These are phyloP conservation scores for Trametes versicolor DNA, from an alignment of 1,284 basidiomycete species.

Conservation along the genomic window DNA sequence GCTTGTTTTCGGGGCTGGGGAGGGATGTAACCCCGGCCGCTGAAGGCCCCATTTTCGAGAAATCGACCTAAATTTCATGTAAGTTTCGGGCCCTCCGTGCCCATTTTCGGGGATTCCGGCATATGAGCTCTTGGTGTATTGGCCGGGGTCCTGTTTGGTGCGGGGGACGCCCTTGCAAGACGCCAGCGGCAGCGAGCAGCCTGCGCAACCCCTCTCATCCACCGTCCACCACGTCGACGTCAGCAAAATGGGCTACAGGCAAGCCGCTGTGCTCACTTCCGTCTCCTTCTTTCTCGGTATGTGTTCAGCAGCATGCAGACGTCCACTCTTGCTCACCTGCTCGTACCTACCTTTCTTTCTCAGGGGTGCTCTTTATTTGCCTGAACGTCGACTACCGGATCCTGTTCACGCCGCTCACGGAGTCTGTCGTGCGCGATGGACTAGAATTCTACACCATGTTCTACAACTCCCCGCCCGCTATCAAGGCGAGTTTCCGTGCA, in stretches of 20 bases:
- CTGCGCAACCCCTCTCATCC: constrained; percentile 8
- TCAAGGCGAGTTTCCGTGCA: constrained; percentile 68
- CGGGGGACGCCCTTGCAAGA: constrained; percentile 11
- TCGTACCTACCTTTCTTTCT: constrained; percentile 1
- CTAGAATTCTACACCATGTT: constrained; percentile 91
- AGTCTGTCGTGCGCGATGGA: constrained; percentile 75
- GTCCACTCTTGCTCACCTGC: constrained; percentile 17
- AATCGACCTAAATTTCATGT: no score
- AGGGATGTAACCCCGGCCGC: no score
- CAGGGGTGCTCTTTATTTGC: constrained; percentile 90
- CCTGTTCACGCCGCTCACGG: constrained; percentile 71
- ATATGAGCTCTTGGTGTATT: no score
- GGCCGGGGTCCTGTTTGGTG: no score
- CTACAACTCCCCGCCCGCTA: constrained; percentile 89
- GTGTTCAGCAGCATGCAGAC: constrained; percentile 14
- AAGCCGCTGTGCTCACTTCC: constrained; percentile 84
- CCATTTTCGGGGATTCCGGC: no score
- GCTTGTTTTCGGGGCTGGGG: no score
- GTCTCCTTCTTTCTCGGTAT: constrained; percentile 82
- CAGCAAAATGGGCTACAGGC: constrained; percentile 79
- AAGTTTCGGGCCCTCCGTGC: no score
- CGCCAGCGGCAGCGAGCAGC: constrained; percentile 14
- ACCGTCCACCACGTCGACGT: constrained; percentile 4
- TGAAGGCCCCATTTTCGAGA: no score
- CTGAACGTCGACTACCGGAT: constrained; percentile 88